phyloP scores from a whole-genome alignment of 768 basidiomycete species.

The Boletus edulis region DNA sequence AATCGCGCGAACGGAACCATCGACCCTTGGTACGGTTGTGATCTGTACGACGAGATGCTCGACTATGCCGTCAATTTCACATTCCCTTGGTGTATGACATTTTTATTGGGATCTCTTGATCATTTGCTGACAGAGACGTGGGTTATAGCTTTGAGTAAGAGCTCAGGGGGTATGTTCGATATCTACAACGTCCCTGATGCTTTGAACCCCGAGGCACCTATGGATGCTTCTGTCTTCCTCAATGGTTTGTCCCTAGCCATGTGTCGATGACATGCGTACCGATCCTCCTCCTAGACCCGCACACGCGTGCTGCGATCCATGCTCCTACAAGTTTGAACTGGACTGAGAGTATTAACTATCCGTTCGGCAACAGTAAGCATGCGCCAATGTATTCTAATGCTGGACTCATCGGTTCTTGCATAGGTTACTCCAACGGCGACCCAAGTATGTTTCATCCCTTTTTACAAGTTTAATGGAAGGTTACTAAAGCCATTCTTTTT shows the following conservation, averaged over 20 bases:
- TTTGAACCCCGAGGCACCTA: conserved; percentile 46
- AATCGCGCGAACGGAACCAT: conserved; percentile 53
- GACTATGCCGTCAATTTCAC: conserved; percentile 76
- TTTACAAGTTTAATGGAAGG: neutral
- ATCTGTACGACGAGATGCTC: conserved; percentile 59
- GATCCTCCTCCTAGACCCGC: conserved; percentile 40
- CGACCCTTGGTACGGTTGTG: conserved; percentile 65
- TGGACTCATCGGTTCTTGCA: neutral
- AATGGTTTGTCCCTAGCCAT: conserved; percentile 45
- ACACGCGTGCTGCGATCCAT: conserved; percentile 59
- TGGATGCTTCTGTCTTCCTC: conserved; percentile 56
- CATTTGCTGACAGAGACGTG: conserved; percentile 1
- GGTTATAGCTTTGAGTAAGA: conserved; percentile 17
- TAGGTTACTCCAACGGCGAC: conserved; percentile 25
- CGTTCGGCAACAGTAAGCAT: conserved; percentile 33
- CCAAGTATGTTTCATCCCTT: conserved; percentile 29
- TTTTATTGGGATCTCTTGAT: neutral
- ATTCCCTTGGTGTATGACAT: conserved; percentile 51
- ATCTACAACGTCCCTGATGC: conserved; percentile 58
- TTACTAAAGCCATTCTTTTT: neutral
- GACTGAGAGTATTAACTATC: conserved; percentile 33
- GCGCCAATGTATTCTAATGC: too few species aligned
- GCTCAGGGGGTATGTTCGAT: conserved; percentile 38
- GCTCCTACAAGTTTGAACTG: conserved; percentile 61
- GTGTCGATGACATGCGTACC: neutral